Percentiles rank a stretch among this genome's conserved stretches.
phyloP scores from a whole-genome alignment of 1,139 yeast species.

The Suhomyces maxii region DNA sequence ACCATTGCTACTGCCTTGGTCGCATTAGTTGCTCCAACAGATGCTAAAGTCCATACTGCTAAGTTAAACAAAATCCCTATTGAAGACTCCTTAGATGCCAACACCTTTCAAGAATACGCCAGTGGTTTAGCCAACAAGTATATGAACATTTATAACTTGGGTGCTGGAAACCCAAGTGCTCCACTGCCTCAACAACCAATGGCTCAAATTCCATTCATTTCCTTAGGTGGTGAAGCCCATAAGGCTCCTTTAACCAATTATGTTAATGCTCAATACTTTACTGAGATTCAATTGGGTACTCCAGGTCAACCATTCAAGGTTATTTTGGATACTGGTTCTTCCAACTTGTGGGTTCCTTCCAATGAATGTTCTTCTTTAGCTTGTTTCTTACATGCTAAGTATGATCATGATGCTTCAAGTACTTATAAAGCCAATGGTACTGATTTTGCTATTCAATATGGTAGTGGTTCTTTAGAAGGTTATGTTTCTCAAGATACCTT shows the following conservation, averaged over 20 bases:
- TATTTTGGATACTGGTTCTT: slow-evolving; percentile 91
- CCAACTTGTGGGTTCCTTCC: slow-evolving; percentile 96
- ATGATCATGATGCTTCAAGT: slow-evolving; percentile 76
- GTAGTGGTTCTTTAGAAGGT: slow-evolving; percentile 91
- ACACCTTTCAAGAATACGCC: slow-evolving; percentile 63
- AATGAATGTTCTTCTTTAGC: slow-evolving; percentile 88
- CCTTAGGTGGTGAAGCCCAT: slow-evolving; percentile 32
- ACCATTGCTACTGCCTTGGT: slow-evolving; percentile 36
- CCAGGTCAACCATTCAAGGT: slow-evolving; percentile 93
- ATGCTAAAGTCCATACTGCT: slow-evolving; percentile 65
- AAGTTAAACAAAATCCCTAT: slow-evolving; percentile 63
- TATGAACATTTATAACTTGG: slow-evolving; percentile 52
- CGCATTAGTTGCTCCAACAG: slow-evolving; percentile 33
- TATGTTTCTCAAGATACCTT: slow-evolving; percentile 83
- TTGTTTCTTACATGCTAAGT: slow-evolving; percentile 88
- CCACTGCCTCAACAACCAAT: slow-evolving; percentile 20
- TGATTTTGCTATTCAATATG: slow-evolving; percentile 81
- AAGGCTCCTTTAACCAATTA: slow-evolving; percentile 85
- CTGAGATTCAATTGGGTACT: slow-evolving; percentile 86
- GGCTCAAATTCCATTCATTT: slow-evolving; percentile 48
- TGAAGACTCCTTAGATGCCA: slow-evolving; percentile 61
- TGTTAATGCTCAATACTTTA: slow-evolving; percentile 90
- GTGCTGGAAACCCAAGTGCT: slow-evolving; percentile 23
- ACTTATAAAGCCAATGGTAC: slow-evolving; percentile 85
- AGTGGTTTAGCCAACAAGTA: slow-evolving; percentile 74